A percentile compares a stretch with the other conserved stretches of the same genome.
Conservation (phyloP, 2,329 filamentous ascomycete species). For the Epichloe sp. region DNA sequence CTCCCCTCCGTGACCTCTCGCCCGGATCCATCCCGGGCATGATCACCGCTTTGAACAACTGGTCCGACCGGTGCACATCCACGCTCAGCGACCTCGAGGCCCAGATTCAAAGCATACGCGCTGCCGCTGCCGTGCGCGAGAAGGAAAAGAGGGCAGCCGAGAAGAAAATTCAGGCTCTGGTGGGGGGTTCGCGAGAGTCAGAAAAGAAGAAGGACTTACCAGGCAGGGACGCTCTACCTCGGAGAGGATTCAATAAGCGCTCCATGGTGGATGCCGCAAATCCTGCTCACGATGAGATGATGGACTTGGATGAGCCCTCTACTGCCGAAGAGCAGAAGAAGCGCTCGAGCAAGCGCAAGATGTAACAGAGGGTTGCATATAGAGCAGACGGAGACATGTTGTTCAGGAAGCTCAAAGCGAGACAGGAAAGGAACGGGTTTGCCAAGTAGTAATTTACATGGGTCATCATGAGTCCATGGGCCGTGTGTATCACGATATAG, state of each 20-base stretch:
- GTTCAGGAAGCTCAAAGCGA: background rate
- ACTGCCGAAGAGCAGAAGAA: conserved; percentile 35
- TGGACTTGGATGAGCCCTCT: conserved; percentile 43
- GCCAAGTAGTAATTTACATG: background rate
- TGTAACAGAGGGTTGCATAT: conserved; percentile 20
- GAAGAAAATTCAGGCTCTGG: conserved; percentile 32
- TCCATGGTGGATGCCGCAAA: conserved; percentile 30
- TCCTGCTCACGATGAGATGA: conserved; percentile 33
- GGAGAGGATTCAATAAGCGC: conserved; percentile 19
- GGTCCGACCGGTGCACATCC: conserved; percentile 64
- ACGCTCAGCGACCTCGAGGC: conserved; percentile 64
- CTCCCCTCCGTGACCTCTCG: conserved; percentile 75
- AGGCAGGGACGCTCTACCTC: conserved; percentile 13
- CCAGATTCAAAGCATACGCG: conserved; percentile 56
- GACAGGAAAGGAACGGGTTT: background rate
- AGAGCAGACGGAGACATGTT: background rate
- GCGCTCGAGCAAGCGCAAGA: conserved; percentile 39
- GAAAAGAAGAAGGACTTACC: conserved; percentile 21
- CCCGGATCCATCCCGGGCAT: conserved; percentile 60
- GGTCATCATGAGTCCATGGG: background rate
- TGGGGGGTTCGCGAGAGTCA: conserved; percentile 31
- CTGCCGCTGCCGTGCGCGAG: conserved; percentile 39
- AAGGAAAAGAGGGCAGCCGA: conserved; percentile 35
- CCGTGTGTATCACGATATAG: conserved; percentile 14
- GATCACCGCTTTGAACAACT: conserved; percentile 54